A percentile compares a stretch with the other conserved stretches of the same genome.
These are phyloP conservation scores for Penicillium diatomitis DNA, from an alignment of 495 filamentous ascomycete species.

Conservation along the genomic window DNA sequence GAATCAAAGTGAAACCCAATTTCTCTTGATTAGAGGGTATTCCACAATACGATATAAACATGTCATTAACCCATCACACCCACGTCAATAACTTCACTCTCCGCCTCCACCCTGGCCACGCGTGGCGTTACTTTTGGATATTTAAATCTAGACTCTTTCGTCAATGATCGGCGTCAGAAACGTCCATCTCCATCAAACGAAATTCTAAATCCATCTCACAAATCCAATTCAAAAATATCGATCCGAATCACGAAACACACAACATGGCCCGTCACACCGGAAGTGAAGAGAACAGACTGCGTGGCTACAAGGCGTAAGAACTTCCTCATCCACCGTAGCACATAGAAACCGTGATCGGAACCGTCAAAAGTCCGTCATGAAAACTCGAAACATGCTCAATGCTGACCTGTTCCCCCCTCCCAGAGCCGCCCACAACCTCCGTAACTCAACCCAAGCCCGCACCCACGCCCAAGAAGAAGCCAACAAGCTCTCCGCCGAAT, in stretches of 20 bases:
- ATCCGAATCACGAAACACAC: background rate
- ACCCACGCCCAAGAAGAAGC: conserved; percentile 5
- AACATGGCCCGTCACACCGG: conserved; percentile 1
- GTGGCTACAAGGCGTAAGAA: conserved; percentile 14
- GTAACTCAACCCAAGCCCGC: background rate
- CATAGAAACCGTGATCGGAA: background rate
- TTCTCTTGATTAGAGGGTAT: background rate
- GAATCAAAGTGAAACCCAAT: background rate
- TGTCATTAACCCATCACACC: conserved; percentile 8
- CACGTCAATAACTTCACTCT: background rate
- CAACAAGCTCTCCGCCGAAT: background rate
- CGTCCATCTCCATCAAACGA: background rate
- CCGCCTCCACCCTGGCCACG: conserved; percentile 3
- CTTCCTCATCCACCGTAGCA: background rate
- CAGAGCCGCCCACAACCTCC: background rate
- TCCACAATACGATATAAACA: background rate
- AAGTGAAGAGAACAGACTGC: conserved; percentile 9
- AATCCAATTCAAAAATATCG: background rate
- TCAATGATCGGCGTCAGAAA: background rate
- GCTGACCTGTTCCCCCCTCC: background rate
- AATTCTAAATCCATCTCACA: background rate
- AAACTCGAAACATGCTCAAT: background rate
- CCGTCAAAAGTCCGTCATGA: background rate
- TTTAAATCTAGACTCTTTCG: background rate
- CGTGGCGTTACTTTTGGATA: conserved; percentile 1